A percentile compares a stretch with the other conserved stretches of the same genome.
phyloP scores from a whole-genome alignment of 2,329 filamentous ascomycete genomes.

The Tothia fuscella region DNA sequence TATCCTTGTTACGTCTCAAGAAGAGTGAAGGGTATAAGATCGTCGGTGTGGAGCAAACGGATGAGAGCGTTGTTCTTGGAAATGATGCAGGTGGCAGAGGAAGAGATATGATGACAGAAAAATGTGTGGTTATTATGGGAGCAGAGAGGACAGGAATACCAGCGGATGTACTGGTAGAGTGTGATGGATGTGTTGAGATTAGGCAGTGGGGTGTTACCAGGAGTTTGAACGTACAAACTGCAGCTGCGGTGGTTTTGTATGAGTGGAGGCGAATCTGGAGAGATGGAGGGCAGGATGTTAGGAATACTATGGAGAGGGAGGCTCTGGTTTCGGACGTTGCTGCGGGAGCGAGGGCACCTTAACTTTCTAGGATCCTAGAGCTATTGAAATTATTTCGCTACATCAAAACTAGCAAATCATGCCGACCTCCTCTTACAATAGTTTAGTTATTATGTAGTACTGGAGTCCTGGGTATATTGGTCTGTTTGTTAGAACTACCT shows the following conservation, averaged over 20 bases:
- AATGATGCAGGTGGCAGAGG: constrained; percentile 18
- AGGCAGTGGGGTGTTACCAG: constrained; percentile 39
- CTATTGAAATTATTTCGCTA: too few relatives aligned
- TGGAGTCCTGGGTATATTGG: too few relatives aligned
- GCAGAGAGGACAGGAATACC: constrained; percentile 41
- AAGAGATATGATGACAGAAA: constrained; percentile 21
- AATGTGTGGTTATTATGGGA: constrained; percentile 35
- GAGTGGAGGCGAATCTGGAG: constrained; percentile 27
- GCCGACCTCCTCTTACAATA: too few relatives aligned
- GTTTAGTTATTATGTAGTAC: too few relatives aligned
- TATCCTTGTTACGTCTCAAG: constrained; percentile 28
- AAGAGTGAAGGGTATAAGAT: constrained; percentile 37
- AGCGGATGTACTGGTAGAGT: constrained; percentile 33
- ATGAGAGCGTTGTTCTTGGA: constrained; percentile 25
- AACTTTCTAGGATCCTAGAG: too few relatives aligned
- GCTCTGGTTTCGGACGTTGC: too few relatives aligned
- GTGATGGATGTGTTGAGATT: constrained; percentile 42
- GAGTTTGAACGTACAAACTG: constrained; percentile 45
- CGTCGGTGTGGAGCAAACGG: constrained; percentile 44
- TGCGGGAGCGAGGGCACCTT: too few relatives aligned
- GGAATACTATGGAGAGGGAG: constrained; percentile 1
- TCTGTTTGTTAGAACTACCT: too few relatives aligned
- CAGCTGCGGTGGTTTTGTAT: constrained; percentile 38
- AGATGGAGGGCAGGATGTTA: constrained; percentile 4
- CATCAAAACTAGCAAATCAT: too few relatives aligned